Conservation (phyloP, 768 basidiomycete species). For the Infundibulicybe gibba region DNA sequence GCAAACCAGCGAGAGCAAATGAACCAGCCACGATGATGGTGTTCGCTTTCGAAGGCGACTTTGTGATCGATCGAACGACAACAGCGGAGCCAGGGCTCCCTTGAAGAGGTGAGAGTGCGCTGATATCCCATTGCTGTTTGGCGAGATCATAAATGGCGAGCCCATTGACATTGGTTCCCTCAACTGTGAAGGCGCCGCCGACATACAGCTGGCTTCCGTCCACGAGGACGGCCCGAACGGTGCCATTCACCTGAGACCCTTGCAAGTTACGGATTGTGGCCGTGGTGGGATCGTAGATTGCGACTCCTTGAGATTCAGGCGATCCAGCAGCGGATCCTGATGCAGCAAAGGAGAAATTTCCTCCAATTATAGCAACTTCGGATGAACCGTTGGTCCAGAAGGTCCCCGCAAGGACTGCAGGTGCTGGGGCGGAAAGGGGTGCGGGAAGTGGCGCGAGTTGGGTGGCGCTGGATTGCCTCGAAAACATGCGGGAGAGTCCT, state of each 20-base stretch:
- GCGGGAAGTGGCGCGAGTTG: constrained; percentile 52
- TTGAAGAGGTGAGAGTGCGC: constrained; percentile 58
- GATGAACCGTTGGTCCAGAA: constrained; percentile 87
- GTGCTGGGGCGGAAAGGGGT: constrained; percentile 55
- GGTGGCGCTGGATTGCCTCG: constrained; percentile 47
- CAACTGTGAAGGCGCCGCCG: constrained; percentile 78
- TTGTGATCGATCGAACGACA: constrained; percentile 68
- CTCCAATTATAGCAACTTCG: constrained; percentile 79
- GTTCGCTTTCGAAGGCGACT: constrained; percentile 54
- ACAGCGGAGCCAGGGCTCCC: constrained; percentile 48
- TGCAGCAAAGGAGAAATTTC: constrained; percentile 74
- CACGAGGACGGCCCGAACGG: constrained; percentile 74
- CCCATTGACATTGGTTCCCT: constrained; percentile 55
- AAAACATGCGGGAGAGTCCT: constrained; percentile 39
- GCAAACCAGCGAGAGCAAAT: constrained; percentile 74
- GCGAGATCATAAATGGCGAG: constrained; percentile 80
- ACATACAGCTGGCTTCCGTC: constrained; percentile 69
- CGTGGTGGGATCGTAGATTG: constrained; percentile 62
- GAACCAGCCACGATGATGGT: constrained; percentile 84
- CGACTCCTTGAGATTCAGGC: constrained; percentile 49
- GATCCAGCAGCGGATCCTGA: constrained; percentile 33
- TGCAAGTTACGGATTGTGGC: constrained; percentile 48
- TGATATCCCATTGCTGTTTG: constrained; percentile 56
- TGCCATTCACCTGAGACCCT: constrained; percentile 67
- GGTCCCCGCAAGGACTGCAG: constrained; percentile 79